Evolutionary conservation across 2,329 filamentous ascomycete species (phyloP).

Genomic region (Elsinoe australis): DNA sequence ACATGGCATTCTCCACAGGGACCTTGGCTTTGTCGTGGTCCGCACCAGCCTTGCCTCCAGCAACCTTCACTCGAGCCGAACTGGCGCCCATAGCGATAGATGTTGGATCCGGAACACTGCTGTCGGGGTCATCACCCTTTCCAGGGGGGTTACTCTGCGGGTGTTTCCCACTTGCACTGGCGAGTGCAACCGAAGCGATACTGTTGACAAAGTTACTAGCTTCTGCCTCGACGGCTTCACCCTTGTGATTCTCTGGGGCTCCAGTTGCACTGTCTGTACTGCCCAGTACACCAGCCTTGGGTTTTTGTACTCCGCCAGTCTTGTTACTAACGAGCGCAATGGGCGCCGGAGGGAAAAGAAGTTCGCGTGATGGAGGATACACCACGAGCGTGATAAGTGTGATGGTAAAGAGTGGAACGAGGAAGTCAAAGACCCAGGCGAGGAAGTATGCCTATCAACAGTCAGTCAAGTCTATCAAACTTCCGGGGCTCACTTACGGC

Average conservation of each 20-base stretch:
- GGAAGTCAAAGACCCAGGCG: constrained; percentile 66
- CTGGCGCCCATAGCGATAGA: constrained; percentile 47
- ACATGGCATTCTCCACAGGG: constrained; percentile 68
- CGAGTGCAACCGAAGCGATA: constrained; percentile 63
- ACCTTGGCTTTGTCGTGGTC: constrained; percentile 69
- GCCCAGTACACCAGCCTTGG: constrained; percentile 65
- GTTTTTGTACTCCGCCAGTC: constrained; percentile 69
- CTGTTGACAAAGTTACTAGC: constrained; percentile 72
- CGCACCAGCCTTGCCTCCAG: constrained; percentile 43
- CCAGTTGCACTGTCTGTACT: constrained; percentile 72
- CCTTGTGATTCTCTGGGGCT: constrained; percentile 73
- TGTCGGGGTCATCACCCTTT: constrained; percentile 42
- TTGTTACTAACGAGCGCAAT: constrained; percentile 62
- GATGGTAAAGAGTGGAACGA: constrained; percentile 53
- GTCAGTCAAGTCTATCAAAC: constrained; percentile 11
- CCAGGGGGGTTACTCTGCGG: constrained; percentile 55
- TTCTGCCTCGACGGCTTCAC: constrained; percentile 76
- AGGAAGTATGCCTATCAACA: constrained; percentile 43
- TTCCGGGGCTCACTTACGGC: constrained; percentile 33
- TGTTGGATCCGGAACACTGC: constrained; percentile 54
- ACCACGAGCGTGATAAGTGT: constrained; percentile 59
- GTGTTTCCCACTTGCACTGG: constrained; percentile 69
- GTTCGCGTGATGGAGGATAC: constrained; percentile 53
- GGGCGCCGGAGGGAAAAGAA: constrained; percentile 70
- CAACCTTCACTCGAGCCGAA: constrained; percentile 47